Evolutionary conservation across 306 rosid species (phyloP), one percentile per base, ranked within the genome.

Genomic region (Comarum palustre): DNA sequence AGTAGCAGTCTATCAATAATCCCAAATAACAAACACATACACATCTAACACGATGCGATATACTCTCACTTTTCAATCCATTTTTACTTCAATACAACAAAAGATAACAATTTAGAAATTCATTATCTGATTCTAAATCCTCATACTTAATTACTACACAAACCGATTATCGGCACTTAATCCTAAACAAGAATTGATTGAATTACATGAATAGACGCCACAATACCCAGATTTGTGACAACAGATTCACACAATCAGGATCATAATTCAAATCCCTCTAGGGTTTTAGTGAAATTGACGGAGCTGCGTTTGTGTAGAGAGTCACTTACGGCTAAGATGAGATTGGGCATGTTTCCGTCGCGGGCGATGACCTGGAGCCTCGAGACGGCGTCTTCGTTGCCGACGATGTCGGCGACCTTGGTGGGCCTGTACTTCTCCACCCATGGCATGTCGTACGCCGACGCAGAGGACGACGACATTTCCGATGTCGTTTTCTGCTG

Each of bases 311-410:
- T 0, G 66, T 3, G 31, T 41, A 41, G 29, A 59, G 12, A 38
- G 48, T 13, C 2, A 73, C 77, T 6, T 70, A 94, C 98, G 16
- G 96, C 73, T 55, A 94, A 54, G 19, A 94, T 89, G 81, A 89
- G 83, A 64, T 94, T 94, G 75, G 98, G 98, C 98, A 91, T 82
- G 81, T 91, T 94, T 83, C 98, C 97, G 47, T 94, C 97, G 31
- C 91, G 96, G 74, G 96, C 96, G 73, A 94, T 91, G 82, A 94
- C 88, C 86, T 91, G 97, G 39, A 94, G 92, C 36, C 98, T 60
- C 3, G 95, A 91, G 20, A 94, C 96, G 72, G 98, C 95, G 66
- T 91, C 98, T 24, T 84, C 86, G 70, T 94, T 91, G 75, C 97
- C 98, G 16, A 94, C 97, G 47, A 94, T 91, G 86, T 94, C 97